phyloP scores from a whole-genome alignment of 208 protist species.

The Acanthamoeba sp. region DNA sequence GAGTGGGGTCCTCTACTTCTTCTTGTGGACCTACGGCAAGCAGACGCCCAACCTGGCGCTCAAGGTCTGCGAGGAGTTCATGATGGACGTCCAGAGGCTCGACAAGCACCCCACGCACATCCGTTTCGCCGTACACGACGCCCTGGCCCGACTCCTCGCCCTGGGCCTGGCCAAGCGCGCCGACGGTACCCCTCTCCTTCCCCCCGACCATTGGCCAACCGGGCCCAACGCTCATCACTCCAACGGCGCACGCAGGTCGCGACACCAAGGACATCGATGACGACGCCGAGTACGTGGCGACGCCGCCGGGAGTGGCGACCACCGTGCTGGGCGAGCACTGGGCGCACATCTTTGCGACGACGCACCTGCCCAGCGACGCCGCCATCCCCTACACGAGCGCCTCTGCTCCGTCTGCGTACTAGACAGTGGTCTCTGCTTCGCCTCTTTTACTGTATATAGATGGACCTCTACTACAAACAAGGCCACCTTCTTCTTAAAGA shows the following conservation, averaged over 20 bases:
- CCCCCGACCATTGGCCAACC: background rate
- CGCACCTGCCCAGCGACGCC: background rate
- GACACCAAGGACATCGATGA: background rate
- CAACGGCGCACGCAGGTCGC: background rate
- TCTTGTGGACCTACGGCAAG: conserved; percentile 47
- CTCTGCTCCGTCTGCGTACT: background rate
- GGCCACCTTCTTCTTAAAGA: no score
- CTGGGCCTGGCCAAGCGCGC: conserved; percentile 18
- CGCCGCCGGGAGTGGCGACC: background rate
- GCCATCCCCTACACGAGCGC: conserved; percentile 20
- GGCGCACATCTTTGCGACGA: conserved; percentile 16
- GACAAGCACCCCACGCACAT: background rate
- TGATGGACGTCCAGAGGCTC: conserved; percentile 12
- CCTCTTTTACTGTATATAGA: background rate
- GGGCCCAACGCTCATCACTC: no score
- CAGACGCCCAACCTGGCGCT: background rate
- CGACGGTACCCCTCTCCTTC: background rate
- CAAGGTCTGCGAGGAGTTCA: conserved; percentile 23
- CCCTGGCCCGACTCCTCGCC: background rate
- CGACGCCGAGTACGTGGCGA: background rate
- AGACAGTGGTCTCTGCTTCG: background rate
- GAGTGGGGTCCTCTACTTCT: background rate
- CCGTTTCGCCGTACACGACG: conserved; percentile 19
- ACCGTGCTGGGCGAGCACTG: conserved; percentile 38
- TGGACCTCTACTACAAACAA: no score